Evolutionary conservation across 495 filamentous ascomycete species (phyloP).

Genomic region (Pseudevernia furfuracea): DNA sequence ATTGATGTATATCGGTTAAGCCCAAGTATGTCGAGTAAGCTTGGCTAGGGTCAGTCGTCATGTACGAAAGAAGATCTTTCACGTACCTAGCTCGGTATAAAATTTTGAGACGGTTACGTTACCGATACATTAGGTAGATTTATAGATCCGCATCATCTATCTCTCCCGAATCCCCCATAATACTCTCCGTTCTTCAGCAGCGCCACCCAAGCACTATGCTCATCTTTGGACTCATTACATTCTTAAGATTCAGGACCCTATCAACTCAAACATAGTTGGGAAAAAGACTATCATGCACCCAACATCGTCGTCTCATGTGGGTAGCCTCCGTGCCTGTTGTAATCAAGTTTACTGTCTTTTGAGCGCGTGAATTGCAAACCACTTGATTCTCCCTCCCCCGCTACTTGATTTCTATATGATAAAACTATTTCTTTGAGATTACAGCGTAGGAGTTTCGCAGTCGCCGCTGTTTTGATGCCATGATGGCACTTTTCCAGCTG

Average conservation of each 20-base stretch:
- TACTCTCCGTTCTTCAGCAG: constrained; percentile 3
- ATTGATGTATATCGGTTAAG: too few species aligned
- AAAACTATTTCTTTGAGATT: neutral
- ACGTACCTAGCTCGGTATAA: neutral
- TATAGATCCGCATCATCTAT: neutral
- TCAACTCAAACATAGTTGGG: constrained; percentile 7
- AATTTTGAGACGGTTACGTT: neutral
- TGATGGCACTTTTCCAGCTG: neutral
- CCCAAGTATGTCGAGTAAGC: too few species aligned
- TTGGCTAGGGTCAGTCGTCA: too few species aligned
- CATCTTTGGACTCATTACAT: constrained; percentile 37
- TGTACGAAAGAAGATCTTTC: neutral
- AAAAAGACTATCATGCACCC: neutral
- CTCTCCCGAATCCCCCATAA: neutral
- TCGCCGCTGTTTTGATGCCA: neutral
- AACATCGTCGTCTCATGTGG: neutral
- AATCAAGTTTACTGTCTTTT: neutral
- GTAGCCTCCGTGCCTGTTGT: neutral
- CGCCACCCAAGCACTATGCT: neutral
- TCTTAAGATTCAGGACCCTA: constrained; percentile 30
- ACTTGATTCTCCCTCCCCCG: neutral
- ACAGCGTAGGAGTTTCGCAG: neutral
- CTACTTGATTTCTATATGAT: neutral
- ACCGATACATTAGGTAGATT: neutral
- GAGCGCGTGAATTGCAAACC: neutral